Percentiles rank a stretch among this genome's conserved stretches.
phyloP scores from a whole-genome alignment of 2,329 filamentous ascomycete species.

The Tolypocladium sp. region DNA sequence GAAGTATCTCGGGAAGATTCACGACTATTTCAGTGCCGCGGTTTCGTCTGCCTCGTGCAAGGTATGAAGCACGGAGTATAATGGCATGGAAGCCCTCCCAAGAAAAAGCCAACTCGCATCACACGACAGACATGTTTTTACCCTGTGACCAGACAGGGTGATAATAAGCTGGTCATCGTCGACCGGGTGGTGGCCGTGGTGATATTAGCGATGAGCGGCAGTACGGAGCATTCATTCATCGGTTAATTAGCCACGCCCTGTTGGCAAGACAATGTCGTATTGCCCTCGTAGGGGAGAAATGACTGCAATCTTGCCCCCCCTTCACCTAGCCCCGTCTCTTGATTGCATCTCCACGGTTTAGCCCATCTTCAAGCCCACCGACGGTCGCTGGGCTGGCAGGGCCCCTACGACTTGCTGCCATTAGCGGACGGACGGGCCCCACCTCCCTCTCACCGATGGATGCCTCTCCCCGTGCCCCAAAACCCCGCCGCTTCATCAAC shows the following conservation, averaged over 20 bases:
- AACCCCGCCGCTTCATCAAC: conserved; percentile 18
- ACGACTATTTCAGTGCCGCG: background rate
- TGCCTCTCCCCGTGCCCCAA: conserved; percentile 7
- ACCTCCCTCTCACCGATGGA: conserved; percentile 16
- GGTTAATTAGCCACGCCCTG: background rate
- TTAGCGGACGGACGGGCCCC: background rate
- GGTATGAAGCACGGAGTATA: background rate
- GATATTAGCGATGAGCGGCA: background rate
- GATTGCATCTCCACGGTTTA: background rate
- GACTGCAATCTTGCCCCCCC: background rate
- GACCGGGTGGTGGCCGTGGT: background rate
- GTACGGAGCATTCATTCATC: background rate
- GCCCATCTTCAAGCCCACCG: background rate
- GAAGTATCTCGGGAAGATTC: background rate
- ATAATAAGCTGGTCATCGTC: background rate
- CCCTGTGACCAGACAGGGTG: background rate
- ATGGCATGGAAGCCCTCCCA: too few species aligned
- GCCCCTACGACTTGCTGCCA: background rate
- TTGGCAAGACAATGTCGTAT: background rate
- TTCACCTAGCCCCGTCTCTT: too few species aligned
- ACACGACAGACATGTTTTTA: too few species aligned
- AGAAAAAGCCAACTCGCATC: too few species aligned
- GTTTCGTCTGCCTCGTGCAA: background rate
- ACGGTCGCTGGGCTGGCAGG: background rate
- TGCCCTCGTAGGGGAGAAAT: background rate